Evolutionary conservation across 129 eudicot genomes (phyloP).

Genomic region (Flaveria ramosissima): DNA sequence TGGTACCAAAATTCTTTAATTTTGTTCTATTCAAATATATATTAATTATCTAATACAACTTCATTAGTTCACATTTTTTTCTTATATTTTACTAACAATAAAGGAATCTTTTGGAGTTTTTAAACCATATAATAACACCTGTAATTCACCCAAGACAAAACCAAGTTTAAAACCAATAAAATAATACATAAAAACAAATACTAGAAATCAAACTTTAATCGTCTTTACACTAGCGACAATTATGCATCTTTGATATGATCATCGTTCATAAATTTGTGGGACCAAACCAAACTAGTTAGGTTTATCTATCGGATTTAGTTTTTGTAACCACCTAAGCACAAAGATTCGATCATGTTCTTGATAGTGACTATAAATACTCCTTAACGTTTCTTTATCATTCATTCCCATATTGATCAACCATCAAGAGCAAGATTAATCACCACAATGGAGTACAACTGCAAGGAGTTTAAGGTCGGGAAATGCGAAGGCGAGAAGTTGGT

Average conservation of each 20-base stretch:
- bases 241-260: conserved; percentile 35
- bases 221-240: conserved; percentile 12
- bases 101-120: background rate
- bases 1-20: no score
- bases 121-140: background rate
- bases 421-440: background rate
- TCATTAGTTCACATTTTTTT: no score
- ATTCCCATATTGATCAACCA: background rate
- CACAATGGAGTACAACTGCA: conserved; percentile 65
- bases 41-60: no score
- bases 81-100: background rate
- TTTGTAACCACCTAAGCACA: conserved; percentile 17
- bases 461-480: conserved; percentile 79
- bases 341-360: conserved; percentile 11
- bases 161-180: background rate
- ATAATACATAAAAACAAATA: background rate
- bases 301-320: background rate
- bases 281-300: no score
- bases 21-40: no score
- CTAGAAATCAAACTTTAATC: background rate
- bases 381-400: background rate
- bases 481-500: conserved; percentile 81
- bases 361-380: conserved; percentile 26
- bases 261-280: background rate
- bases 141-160: background rate